Evolutionary conservation across 2,329 filamentous ascomycete genomes (phyloP).

Genomic region (Pseudodiploospora longispora): DNA sequence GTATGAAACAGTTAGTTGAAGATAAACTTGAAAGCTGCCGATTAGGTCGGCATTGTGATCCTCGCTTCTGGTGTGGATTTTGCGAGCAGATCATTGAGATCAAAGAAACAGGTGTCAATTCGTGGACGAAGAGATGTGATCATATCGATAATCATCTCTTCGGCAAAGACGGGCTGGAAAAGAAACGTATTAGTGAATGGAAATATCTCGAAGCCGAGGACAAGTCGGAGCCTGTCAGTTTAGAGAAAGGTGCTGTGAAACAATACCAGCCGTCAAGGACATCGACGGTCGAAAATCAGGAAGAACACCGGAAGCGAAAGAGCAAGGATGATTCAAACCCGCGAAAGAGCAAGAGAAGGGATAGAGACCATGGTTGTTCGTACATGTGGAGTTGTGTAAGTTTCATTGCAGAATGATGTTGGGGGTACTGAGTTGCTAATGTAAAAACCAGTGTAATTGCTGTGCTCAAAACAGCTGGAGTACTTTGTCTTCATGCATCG

Average conservation of each 20-base stretch:
- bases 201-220: slow-evolving; percentile 24
- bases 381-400: slow-evolving; percentile 26
- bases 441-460: slow-evolving; percentile 14
- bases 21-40: slow-evolving; percentile 44
- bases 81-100: slow-evolving; percentile 53
- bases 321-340: slow-evolving; percentile 1
- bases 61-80: slow-evolving; percentile 82
- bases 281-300: not conserved
- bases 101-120: slow-evolving; percentile 28
- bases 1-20: slow-evolving; percentile 25
- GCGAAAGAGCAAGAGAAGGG: slow-evolving; percentile 7
- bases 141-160: slow-evolving; percentile 71
- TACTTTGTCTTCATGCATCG: slow-evolving; percentile 7
- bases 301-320: slow-evolving; percentile 7
- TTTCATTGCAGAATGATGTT: not conserved
- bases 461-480: slow-evolving; percentile 6
- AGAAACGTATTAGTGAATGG: slow-evolving; percentile 50
- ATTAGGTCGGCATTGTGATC: slow-evolving; percentile 56
- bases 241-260: not conserved
- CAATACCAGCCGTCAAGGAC: not conserved
- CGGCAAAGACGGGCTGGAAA: slow-evolving; percentile 33
- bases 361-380: slow-evolving; percentile 5
- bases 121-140: slow-evolving; percentile 50
- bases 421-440: not conserved
- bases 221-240: not conserved